Percentiles rank a stretch among this genome's conserved stretches.
These are phyloP conservation scores for Pseudisothecium myosuroides DNA, from an alignment of 225 moss, liverwort and hornwort genomes.

Conservation along the genomic window DNA sequence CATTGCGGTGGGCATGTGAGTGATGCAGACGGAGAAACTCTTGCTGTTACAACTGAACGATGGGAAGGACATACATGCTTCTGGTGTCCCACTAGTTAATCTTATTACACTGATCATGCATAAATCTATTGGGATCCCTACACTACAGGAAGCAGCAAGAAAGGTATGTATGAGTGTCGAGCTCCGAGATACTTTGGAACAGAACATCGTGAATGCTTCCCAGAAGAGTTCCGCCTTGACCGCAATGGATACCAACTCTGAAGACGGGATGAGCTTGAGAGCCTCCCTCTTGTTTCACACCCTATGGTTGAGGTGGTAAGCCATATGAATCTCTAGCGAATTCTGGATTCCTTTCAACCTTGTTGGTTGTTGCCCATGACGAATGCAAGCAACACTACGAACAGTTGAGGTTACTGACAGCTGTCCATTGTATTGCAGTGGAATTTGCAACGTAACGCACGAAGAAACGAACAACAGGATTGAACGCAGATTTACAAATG, in stretches of 20 bases:
- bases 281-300: slow-evolving; percentile 47
- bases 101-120: slow-evolving; percentile 54
- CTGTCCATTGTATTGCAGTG: slow-evolving; percentile 2
- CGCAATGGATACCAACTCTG: slow-evolving; percentile 14
- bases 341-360: background rate
- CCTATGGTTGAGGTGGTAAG: slow-evolving; percentile 69
- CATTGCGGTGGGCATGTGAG: background rate
- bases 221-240: slow-evolving; percentile 22
- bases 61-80: background rate
- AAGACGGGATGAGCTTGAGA: slow-evolving; percentile 31
- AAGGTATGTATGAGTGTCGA: slow-evolving; percentile 18
- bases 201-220: slow-evolving; percentile 41
- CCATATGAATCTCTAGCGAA: background rate
- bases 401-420: background rate
- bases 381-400: background rate
- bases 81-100: slow-evolving; percentile 29
- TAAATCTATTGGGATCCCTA: slow-evolving; percentile 21
- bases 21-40: slow-evolving; percentile 44
- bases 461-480: background rate
- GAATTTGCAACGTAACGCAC: background rate
- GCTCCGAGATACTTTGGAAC: slow-evolving; percentile 39
- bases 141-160: slow-evolving; percentile 36
- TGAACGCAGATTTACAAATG: background rate
- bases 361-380: background rate
- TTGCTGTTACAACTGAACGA: slow-evolving; percentile 21